A percentile compares a stretch with the other conserved stretches of the same genome.
Conservation (phyloP, 2,329 filamentous ascomycete species). For the Aspergillus amoenus region DNA sequence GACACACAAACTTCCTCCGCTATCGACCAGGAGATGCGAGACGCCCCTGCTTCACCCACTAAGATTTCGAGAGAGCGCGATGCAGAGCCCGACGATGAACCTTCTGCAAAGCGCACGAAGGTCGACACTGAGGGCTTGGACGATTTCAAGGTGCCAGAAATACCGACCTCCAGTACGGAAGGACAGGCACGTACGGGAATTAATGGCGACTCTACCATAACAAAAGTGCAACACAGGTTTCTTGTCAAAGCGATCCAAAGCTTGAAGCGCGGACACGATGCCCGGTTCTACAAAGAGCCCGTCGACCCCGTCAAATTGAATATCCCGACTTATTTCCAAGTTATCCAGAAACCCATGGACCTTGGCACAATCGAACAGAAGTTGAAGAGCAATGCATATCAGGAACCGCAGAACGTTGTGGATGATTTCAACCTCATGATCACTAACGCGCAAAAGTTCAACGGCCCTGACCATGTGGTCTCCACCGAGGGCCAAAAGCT, state of each 20-base stretch:
- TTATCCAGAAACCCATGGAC: slow-evolving; percentile 80
- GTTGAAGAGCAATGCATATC: slow-evolving; percentile 69
- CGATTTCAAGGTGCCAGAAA: slow-evolving; percentile 47
- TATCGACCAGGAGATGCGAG: slow-evolving; percentile 54
- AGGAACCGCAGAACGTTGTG: slow-evolving; percentile 69
- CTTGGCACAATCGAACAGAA: slow-evolving; percentile 78
- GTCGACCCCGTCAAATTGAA: slow-evolving; percentile 74
- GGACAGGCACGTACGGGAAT: slow-evolving; percentile 12
- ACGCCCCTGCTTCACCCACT: slow-evolving; percentile 48
- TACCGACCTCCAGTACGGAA: slow-evolving; percentile 39
- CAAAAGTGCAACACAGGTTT: slow-evolving; percentile 45
- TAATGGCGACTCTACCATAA: slow-evolving; percentile 32
- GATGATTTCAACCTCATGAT: slow-evolving; percentile 75
- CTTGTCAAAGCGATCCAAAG: slow-evolving; percentile 39
- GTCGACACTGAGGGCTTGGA: slow-evolving; percentile 57
- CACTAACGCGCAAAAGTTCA: slow-evolving; percentile 77
- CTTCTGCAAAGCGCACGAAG: slow-evolving; percentile 76
- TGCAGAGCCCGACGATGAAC: slow-evolving; percentile 64
- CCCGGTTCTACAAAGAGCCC: slow-evolving; percentile 71
- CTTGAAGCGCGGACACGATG: slow-evolving; percentile 82
- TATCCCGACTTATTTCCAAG: slow-evolving; percentile 71
- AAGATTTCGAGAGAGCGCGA: slow-evolving; percentile 77
- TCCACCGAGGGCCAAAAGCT: slow-evolving; percentile 66
- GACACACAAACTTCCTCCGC: slow-evolving; percentile 23
- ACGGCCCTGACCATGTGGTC: slow-evolving; percentile 73